Percentiles rank a stretch among this genome's conserved stretches.
These are phyloP conservation scores for Lasiodiplodia sp. DNA, from an alignment of 2,329 filamentous ascomycete genomes.

Conservation along the genomic window DNA sequence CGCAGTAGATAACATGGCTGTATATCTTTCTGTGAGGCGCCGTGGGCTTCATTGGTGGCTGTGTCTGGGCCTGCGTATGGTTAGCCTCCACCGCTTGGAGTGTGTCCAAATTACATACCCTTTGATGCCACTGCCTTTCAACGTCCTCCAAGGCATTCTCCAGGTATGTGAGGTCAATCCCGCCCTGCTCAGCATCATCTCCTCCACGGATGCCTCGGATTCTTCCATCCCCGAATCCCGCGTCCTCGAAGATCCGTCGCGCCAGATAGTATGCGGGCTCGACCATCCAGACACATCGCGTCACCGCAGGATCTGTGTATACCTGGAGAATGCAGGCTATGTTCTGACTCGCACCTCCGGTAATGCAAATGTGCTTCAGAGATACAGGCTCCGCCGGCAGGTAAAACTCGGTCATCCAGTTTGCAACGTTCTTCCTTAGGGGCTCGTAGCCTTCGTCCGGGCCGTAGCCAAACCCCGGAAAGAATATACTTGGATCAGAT, in stretches of 20 bases:
- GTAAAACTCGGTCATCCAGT: conserved; percentile 74
- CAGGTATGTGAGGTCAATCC: conserved; percentile 72
- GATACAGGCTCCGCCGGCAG: not conserved
- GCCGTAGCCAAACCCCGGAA: conserved; percentile 76
- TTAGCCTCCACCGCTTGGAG: conserved; percentile 21
- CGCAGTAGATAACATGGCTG: conserved; percentile 84
- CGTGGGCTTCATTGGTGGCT: conserved; percentile 36
- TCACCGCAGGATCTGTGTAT: conserved; percentile 80
- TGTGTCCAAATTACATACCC: conserved; percentile 36
- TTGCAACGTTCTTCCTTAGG: conserved; percentile 72
- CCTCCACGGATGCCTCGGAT: conserved; percentile 78
- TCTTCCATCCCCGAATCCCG: conserved; percentile 73
- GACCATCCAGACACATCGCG: conserved; percentile 78
- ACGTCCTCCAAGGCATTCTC: conserved; percentile 63
- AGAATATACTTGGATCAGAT: conserved; percentile 63
- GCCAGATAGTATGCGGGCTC: conserved; percentile 83
- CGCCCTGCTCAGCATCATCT: conserved; percentile 60
- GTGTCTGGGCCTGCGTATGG: conserved; percentile 39
- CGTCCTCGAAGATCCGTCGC: conserved; percentile 72
- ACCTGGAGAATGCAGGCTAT: conserved; percentile 78
- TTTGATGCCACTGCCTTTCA: conserved; percentile 34
- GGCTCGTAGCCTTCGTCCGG: conserved; percentile 77
- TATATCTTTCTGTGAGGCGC: conserved; percentile 71
- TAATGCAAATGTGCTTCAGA: conserved; percentile 57
- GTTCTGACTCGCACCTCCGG: conserved; percentile 85